A percentile compares a stretch with the other conserved stretches of the same genome.
Conservation (phyloP, 345 rosid genomes). For the Salix caprea region DNA sequence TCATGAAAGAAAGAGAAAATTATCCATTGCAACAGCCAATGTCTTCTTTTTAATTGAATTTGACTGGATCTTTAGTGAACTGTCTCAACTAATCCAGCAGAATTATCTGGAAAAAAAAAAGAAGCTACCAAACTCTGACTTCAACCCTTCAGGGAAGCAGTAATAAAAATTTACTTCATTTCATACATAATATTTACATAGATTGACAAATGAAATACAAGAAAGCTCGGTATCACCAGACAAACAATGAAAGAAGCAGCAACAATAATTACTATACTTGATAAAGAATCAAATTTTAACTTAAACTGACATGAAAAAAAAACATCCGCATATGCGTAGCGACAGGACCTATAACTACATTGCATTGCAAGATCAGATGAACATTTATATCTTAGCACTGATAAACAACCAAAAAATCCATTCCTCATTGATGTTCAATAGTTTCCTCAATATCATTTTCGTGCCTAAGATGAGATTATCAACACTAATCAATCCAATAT, state of each 20-base stretch:
- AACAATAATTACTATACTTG: not conserved
- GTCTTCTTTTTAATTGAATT: not conserved
- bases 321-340: not conserved
- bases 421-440: no score
- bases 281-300: not conserved
- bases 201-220: not conserved
- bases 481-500: not conserved
- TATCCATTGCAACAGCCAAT: not conserved
- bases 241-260: not conserved
- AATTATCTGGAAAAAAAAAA: not conserved
- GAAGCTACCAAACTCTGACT: not conserved
- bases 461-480: not conserved
- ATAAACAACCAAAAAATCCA: no score
- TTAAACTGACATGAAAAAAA: not conserved
- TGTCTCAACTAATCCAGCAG: not conserved
- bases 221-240: no score
- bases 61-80: not conserved
- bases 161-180: not conserved
- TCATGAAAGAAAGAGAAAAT: not conserved
- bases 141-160: not conserved
- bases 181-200: not conserved
- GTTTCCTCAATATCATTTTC: no score
- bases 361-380: not conserved
- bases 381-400: not conserved
- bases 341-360: not conserved